Evolutionary conservation across 2,329 filamentous ascomycete species (phyloP), one percentile per base, ranked within the genome.

Genomic region (Colletotrichum costaricense): DNA sequence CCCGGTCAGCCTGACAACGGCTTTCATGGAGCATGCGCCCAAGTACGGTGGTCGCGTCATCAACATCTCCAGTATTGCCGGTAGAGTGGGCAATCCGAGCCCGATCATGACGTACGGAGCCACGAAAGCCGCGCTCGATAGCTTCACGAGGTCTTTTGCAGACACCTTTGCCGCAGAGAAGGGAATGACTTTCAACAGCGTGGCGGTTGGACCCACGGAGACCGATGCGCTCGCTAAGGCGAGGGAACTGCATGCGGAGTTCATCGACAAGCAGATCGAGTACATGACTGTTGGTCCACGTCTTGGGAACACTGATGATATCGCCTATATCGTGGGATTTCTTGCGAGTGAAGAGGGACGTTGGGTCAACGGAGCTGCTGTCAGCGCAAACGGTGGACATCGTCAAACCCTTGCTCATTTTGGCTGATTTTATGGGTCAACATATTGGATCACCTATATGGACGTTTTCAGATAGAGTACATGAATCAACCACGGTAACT

Each of bases 121-220:
- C 3, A 81, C 79, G 0, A 83, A 83, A 64, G 82, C 80, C 4
- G 81, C 82, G 0, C 68, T 78, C 24, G 80, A 82, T 59, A 77
- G 78, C 3, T 62, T 79, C 4, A 75, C 72, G 7, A 76, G 80
- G 3, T 77, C 77, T 0, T 81, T 79, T 77, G 79, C 80, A 1
- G 78, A 77, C n/a, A 78, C 79, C 30, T 78, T 82, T 0, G 79
- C 79, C 9, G 77, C 77, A 5, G 68, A 62, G 0, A 74, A 78
- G 4, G 76, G 74, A 0, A 76, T 78, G 5, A 81, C 78, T 0
- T 79, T 81, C 0, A 81, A 82, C 69, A 78, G 71, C 8, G 77
- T 82, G 2, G 80, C 81, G 28, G 80, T 77, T 3, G 80, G 80
- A 1, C 78, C 77, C 1, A 62, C 80, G 9, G 77, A 77, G 46